Percentiles rank a stretch among this genome's conserved stretches.
Evolutionary conservation across 2,329 filamentous ascomycete species (phyloP).

Genomic region (Teratosphaeria viscida): DNA sequence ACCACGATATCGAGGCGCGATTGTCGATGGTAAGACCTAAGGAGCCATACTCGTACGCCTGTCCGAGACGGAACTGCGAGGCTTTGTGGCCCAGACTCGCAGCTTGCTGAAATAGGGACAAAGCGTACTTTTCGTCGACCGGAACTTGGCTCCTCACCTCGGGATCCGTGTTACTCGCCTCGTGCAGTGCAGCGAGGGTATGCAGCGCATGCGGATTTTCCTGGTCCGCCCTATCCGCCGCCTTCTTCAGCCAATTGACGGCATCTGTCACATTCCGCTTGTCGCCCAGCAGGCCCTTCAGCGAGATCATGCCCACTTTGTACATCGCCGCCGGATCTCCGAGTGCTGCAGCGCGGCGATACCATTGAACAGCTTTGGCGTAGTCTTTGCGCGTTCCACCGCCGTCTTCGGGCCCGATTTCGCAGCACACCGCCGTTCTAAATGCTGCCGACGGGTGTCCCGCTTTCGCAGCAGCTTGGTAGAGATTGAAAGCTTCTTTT

Average conservation of each 20-base stretch:
- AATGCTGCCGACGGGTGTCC: slow-evolving; percentile 83
- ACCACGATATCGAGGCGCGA: slow-evolving; percentile 82
- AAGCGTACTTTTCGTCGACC: slow-evolving; percentile 70
- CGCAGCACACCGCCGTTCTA: slow-evolving; percentile 90
- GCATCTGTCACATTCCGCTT: slow-evolving; percentile 72
- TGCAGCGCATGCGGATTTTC: slow-evolving; percentile 95
- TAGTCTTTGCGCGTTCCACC: slow-evolving; percentile 87
- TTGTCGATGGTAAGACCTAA: slow-evolving; percentile 76
- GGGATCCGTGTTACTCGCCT: slow-evolving; percentile 47
- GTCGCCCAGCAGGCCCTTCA: slow-evolving; percentile 90
- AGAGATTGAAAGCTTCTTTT: slow-evolving; percentile 87
- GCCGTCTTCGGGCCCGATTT: slow-evolving; percentile 88
- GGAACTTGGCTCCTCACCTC: slow-evolving; percentile 58
- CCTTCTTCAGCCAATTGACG: slow-evolving; percentile 83
- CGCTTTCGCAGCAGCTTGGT: slow-evolving; percentile 85
- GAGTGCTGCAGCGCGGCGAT: slow-evolving; percentile 79
- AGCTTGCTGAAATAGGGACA: slow-evolving; percentile 73
- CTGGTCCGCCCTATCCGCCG: slow-evolving; percentile 73
- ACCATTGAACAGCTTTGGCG: slow-evolving; percentile 95
- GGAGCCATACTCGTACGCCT: slow-evolving; percentile 79
- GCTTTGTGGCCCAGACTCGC: slow-evolving; percentile 89
- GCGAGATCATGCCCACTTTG: slow-evolving; percentile 90
- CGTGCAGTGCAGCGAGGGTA: slow-evolving; percentile 60
- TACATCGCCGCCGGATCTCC: slow-evolving; percentile 95
- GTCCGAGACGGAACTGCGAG: slow-evolving; percentile 80